These are phyloP conservation scores for Moesziomyces sp. DNA, from an alignment of 1,284 basidiomycete species.

Conservation along the genomic window DNA sequence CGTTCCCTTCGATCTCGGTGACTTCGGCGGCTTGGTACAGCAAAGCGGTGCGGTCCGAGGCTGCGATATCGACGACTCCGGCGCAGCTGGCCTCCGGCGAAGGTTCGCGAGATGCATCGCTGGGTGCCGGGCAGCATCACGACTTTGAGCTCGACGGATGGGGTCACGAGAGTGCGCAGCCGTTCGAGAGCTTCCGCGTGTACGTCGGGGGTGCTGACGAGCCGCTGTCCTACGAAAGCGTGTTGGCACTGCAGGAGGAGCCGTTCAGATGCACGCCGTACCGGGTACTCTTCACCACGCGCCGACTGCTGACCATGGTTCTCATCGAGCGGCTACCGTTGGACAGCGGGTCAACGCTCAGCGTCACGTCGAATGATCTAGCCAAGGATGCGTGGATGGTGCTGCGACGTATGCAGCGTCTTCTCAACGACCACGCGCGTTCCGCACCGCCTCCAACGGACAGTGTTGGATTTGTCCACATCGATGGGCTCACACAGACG, in stretches of 20 bases:
- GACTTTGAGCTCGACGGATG: slow-evolving; percentile 53
- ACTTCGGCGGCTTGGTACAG: slow-evolving; percentile 57
- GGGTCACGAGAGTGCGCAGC: slow-evolving; percentile 36
- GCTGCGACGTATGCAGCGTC: slow-evolving; percentile 32
- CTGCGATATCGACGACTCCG: slow-evolving; percentile 11
- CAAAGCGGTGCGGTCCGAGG: slow-evolving; percentile 27
- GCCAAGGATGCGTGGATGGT: slow-evolving; percentile 38
- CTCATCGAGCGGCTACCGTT: slow-evolving; percentile 24
- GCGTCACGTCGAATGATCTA: not conserved
- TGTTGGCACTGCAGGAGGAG: slow-evolving; percentile 10
- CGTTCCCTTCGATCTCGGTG: slow-evolving; percentile 52
- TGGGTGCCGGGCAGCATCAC: slow-evolving; percentile 32
- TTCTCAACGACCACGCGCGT: slow-evolving; percentile 45
- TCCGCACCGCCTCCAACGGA: not conserved
- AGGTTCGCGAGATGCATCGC: slow-evolving; percentile 12
- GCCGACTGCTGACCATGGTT: slow-evolving; percentile 35
- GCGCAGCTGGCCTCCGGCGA: slow-evolving; percentile 19
- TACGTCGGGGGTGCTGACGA: slow-evolving; percentile 22
- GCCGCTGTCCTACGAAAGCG: slow-evolving; percentile 16
- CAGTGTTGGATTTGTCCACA: slow-evolving; percentile 28
- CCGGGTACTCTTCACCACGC: slow-evolving; percentile 26
- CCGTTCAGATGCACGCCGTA: slow-evolving; percentile 15
- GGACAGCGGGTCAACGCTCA: slow-evolving; percentile 1
- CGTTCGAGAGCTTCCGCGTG: slow-evolving; percentile 32
- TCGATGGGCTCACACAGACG: slow-evolving; percentile 32